These are phyloP conservation scores for Ophiocordyceps camponoti-leonardi DNA, from an alignment of 2,329 filamentous ascomycete genomes.

Conservation along the genomic window DNA sequence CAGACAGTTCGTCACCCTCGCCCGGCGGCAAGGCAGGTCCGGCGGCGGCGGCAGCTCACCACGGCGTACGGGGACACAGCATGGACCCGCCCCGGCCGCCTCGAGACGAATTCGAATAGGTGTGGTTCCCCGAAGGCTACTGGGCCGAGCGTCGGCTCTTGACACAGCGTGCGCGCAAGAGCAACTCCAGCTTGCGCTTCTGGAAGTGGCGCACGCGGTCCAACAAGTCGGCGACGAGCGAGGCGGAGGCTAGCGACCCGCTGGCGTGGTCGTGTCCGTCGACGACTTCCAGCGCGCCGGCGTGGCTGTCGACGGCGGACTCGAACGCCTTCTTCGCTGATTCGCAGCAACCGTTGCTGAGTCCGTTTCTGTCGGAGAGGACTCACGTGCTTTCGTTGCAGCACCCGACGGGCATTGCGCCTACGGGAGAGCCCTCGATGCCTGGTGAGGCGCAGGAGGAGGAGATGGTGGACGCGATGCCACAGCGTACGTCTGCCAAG, in stretches of 20 bases:
- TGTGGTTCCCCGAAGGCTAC: slow-evolving; percentile 45
- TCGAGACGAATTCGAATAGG: slow-evolving; percentile 39
- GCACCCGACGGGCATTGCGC: slow-evolving; percentile 6
- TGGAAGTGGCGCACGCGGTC: slow-evolving; percentile 25
- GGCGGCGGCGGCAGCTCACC: neutral
- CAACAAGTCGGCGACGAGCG: slow-evolving; percentile 16
- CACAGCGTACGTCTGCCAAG: neutral
- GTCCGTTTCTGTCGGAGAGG: slow-evolving; percentile 28
- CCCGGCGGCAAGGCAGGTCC: neutral
- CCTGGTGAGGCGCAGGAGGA: neutral
- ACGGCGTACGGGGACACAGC: slow-evolving; percentile 2
- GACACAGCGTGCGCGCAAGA: slow-evolving; percentile 7
- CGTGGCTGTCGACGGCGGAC: slow-evolving; percentile 4
- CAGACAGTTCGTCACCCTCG: slow-evolving; percentile 1
- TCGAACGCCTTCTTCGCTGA: neutral
- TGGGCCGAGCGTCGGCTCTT: slow-evolving; percentile 38
- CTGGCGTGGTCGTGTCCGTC: neutral
- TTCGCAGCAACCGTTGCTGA: slow-evolving; percentile 10
- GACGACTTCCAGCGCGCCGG: slow-evolving; percentile 9
- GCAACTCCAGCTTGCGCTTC: slow-evolving; percentile 15
- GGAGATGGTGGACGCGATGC: neutral
- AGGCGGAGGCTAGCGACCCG: neutral
- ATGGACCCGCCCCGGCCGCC: slow-evolving; percentile 39
- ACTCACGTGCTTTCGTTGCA: slow-evolving; percentile 31
- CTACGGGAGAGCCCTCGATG: neutral